phyloP scores from a whole-genome alignment of 257 asterid species.

The Henckelia pumila region DNA sequence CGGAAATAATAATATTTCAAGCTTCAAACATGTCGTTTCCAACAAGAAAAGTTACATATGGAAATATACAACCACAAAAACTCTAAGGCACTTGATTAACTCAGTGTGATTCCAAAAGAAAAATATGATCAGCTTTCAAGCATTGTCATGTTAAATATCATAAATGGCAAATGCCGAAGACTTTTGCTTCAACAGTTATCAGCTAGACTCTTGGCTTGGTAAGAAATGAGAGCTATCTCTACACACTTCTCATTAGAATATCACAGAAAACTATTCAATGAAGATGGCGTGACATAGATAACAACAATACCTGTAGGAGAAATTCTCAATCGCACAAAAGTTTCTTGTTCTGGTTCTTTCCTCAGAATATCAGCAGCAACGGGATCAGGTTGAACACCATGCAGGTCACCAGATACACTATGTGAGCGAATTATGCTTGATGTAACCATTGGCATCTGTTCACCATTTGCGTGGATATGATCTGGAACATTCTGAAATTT shows the following conservation, averaged over 20 bases:
- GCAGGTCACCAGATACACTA: slow-evolving; percentile 77
- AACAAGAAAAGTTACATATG: not conserved
- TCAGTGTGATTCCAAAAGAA: slow-evolving; percentile 11
- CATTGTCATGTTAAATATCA: not conserved
- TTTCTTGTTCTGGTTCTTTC: slow-evolving; percentile 82
- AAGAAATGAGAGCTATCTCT: not conserved
- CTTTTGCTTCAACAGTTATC: slow-evolving; percentile 16
- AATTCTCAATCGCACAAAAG: slow-evolving; percentile 66
- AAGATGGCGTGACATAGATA: slow-evolving; percentile 21
- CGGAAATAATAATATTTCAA: too few species aligned
- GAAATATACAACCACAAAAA: slow-evolving; percentile 1
- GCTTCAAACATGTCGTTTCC: too few species aligned
- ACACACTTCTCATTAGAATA: not conserved
- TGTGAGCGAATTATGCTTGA: slow-evolving; percentile 71
- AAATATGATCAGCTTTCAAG: slow-evolving; percentile 2
- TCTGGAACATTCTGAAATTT: slow-evolving; percentile 53
- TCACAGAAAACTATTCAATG: not conserved
- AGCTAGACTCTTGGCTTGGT: not conserved
- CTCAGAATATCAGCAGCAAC: slow-evolving; percentile 78
- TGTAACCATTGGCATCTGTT: slow-evolving; percentile 45
- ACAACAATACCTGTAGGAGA: slow-evolving; percentile 70
- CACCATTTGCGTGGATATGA: slow-evolving; percentile 41
- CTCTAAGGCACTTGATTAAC: not conserved
- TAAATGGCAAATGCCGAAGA: slow-evolving; percentile 14
- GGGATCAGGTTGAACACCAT: slow-evolving; percentile 79